Base-by-base conservation (phyloP, 2,329 filamentous ascomycete genomes). In the Herpotrichia juniperi region DNA sequence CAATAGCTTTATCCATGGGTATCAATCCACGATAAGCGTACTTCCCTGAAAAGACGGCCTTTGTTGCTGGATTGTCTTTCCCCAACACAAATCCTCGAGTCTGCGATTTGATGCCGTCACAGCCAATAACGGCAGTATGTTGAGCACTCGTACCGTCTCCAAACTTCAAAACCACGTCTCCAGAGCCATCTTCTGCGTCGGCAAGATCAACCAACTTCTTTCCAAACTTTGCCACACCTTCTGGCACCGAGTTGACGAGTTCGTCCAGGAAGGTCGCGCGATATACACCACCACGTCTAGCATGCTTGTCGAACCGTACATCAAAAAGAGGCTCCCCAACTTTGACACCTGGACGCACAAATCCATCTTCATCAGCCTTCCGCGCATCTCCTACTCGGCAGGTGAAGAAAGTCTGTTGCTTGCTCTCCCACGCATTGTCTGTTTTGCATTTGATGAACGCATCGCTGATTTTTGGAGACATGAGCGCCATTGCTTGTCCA, bases 11-110 rank as follows among this genome's bases (percentile, higher is more conserved):
- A 1, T 80, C 76, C 78, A 88, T 88, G 0, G 85, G 83, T 4
- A 88, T 78, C 5, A 89, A 69, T 0, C 82, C 82, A 19, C 87
- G 79, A 68, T 86, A 89, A 31, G 83, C 86, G 66, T 84, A 84
- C 57, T 87, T 84, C 32, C 81, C 76, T 2, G 79, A 81, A 64
- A 85, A 89, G 4, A 73, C 68, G 0, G 85, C 76, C 25, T 77
- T 66, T 0, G 79, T 71, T 7, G 77, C 76, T 19, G 69, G 66
- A 25, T 72, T 58, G 14, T 71, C 63, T 14, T 76, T 67, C 1
- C 83, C 83, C 7, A 87, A 71, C 16, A 89, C 63, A 46, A 82
- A 73, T 44, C 79, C 69, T 16, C 86, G 76, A 2, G 82, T 77
- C 7, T 76, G 74, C 0, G 83, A 86, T 64, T 84, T 85, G 64